These are phyloP conservation scores for Ordospora pajunii DNA, from an alignment of 371 early-diverging fungal genomes.

Conservation along the genomic window DNA sequence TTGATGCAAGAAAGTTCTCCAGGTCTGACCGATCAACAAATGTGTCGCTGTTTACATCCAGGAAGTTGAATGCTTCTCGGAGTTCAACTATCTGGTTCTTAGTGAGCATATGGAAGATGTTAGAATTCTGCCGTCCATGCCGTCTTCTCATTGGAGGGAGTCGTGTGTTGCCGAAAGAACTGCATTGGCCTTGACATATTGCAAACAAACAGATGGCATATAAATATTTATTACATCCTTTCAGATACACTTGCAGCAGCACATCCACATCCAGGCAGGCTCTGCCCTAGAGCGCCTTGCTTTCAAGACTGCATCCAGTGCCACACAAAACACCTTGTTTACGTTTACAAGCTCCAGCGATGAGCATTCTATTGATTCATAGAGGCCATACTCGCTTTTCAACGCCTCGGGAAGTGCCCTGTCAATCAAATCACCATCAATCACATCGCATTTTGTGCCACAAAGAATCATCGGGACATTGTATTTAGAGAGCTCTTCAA, in stretches of 20 bases:
- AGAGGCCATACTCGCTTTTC: slow-evolving; percentile 65
- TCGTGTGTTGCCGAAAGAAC: neutral
- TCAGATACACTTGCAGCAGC: slow-evolving; percentile 1
- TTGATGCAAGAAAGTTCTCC: slow-evolving; percentile 69
- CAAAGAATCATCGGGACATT: slow-evolving; percentile 84
- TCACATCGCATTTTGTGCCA: slow-evolving; percentile 91
- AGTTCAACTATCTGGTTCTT: slow-evolving; percentile 83
- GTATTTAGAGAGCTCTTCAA: slow-evolving; percentile 81
- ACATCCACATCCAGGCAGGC: neutral
- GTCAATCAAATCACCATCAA: slow-evolving; percentile 62
- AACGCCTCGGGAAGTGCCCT: neutral
- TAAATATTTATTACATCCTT: neutral
- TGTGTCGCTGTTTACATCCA: slow-evolving; percentile 77
- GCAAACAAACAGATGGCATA: neutral
- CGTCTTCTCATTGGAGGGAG: slow-evolving; percentile 43
- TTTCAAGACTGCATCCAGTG: slow-evolving; percentile 74
- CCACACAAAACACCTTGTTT: slow-evolving; percentile 91
- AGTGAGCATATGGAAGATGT: slow-evolving; percentile 94
- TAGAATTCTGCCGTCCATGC: slow-evolving; percentile 69
- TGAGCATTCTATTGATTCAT: slow-evolving; percentile 88
- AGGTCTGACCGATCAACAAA: slow-evolving; percentile 74
- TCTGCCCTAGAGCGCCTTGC: neutral
- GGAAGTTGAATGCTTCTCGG: slow-evolving; percentile 80
- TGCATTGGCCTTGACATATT: neutral
- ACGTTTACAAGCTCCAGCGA: slow-evolving; percentile 90